Evolutionary conservation across 805 yeast genomes (phyloP).

Genomic region (Candida schatavii): DNA sequence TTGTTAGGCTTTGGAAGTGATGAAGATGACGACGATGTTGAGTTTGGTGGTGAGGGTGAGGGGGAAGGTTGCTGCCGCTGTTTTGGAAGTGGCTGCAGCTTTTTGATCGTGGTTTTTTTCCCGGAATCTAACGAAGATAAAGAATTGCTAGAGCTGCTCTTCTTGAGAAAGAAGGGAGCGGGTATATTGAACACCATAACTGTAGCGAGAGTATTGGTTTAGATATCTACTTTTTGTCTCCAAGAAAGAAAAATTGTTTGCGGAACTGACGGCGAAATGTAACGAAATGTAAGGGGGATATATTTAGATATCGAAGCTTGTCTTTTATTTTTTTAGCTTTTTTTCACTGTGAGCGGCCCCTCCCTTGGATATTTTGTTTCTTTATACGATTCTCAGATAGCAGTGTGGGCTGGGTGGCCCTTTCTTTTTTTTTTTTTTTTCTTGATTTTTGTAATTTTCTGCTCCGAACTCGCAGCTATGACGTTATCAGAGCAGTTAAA

Average conservation of each 20-base stretch:
- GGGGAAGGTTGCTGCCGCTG: constrained; percentile 2
- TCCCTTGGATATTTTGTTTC: background rate
- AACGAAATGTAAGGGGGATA: no score
- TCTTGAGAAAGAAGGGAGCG: constrained; percentile 1
- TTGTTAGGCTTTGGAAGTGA: background rate
- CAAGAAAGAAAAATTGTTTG: no score
- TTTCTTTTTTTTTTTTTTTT: background rate
- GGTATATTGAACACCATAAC: background rate
- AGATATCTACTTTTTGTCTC: no score
- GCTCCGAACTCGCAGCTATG: background rate
- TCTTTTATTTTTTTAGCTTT: no score
- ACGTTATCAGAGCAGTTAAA: background rate
- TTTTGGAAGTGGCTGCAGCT: background rate
- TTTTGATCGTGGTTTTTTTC: background rate
- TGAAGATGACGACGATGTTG: background rate
- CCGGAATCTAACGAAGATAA: background rate
- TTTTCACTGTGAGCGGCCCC: no score
- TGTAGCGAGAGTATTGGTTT: background rate
- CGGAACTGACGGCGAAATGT: no score
- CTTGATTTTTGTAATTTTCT: background rate
- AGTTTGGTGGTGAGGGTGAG: constrained; percentile 1
- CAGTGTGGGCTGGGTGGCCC: no score
- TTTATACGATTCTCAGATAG: background rate
- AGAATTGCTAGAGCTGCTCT: background rate
- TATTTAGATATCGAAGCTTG: no score